Percentiles rank a stretch among this genome's conserved stretches.
These are phyloP conservation scores for Camelina laxa DNA, from an alignment of 345 rosid genomes.

Conservation along the genomic window DNA sequence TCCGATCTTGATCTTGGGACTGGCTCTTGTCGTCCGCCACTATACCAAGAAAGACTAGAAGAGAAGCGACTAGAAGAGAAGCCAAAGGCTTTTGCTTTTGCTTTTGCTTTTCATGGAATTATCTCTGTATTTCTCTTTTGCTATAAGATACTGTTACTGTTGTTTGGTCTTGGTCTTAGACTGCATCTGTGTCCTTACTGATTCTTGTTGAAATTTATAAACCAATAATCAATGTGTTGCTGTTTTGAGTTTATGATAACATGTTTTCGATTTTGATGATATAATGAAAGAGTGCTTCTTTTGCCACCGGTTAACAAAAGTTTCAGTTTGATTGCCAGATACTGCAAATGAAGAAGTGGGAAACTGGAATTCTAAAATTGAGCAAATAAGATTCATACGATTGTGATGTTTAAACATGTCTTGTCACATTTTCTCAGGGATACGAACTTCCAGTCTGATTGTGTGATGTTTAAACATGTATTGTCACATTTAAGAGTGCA, in stretches of 20 bases:
- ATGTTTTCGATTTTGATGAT: conserved; percentile 25
- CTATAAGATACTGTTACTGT: background rate
- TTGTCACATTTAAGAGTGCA: no score
- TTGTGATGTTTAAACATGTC: no score
- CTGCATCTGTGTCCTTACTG: conserved; percentile 20
- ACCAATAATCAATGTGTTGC: conserved; percentile 26
- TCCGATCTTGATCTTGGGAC: conserved; percentile 82
- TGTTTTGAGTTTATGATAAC: conserved; percentile 6
- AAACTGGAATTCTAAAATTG: conserved; percentile 3
- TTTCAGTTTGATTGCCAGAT: background rate
- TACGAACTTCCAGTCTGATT: no score
- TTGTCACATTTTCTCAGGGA: no score
- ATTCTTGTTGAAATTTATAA: conserved; percentile 26
- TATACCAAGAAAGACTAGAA: conserved; percentile 86
- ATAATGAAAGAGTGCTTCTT: conserved; percentile 12
- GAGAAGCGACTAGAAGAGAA: conserved; percentile 54
- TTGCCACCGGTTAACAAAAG: background rate
- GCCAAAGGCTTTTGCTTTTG: background rate
- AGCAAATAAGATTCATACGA: conserved; percentile 13
- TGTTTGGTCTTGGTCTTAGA: conserved; percentile 32
- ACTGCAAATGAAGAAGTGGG: background rate
- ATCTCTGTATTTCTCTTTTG: conserved; percentile 24
- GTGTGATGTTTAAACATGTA: no score
- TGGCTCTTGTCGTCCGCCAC: conserved; percentile 72
- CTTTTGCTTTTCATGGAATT: conserved; percentile 5